These are phyloP conservation scores for Hypoxylon fragiforme DNA, from an alignment of 495 filamentous ascomycete species.

Conservation along the genomic window DNA sequence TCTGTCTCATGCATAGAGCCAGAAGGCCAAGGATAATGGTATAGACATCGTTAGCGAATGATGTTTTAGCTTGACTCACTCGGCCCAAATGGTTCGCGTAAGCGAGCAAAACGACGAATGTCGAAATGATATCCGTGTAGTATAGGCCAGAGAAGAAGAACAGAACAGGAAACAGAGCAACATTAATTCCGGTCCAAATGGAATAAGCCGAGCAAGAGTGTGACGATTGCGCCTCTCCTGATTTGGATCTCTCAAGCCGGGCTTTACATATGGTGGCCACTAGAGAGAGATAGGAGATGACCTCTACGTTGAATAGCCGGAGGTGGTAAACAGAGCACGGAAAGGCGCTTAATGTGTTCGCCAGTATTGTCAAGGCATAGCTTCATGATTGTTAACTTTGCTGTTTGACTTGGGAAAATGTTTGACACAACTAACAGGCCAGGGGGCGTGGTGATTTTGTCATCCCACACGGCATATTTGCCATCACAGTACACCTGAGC, in stretches of 20 bases:
- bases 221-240: neutral
- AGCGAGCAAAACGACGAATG: conserved; percentile 65
- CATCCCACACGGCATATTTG: conserved; percentile 80
- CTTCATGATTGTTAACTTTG: conserved; percentile 32
- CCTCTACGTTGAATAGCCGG: conserved; percentile 55
- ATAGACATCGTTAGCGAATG: conserved; percentile 42
- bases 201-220: conserved; percentile 32
- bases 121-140: conserved; percentile 85
- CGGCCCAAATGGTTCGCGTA: conserved; percentile 64
- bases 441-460: conserved; percentile 94
- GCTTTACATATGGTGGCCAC: conserved; percentile 15
- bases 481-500: conserved; percentile 83
- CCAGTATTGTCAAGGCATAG: conserved; percentile 58
- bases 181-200: conserved; percentile 73
- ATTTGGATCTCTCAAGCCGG: conserved; percentile 7
- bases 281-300: conserved; percentile 37
- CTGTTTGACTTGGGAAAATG: neutral
- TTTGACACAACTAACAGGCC: conserved; percentile 65
- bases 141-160: conserved; percentile 96
- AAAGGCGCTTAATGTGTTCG: conserved; percentile 35
- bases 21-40: conserved; percentile 60
- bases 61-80: conserved; percentile 25
- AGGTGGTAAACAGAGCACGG: conserved; percentile 53
- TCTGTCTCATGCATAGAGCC: conserved; percentile 81
- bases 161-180: conserved; percentile 82